Evolutionary conservation across 1,139 yeast species (phyloP).

Genomic region (Pichia sp.): DNA sequence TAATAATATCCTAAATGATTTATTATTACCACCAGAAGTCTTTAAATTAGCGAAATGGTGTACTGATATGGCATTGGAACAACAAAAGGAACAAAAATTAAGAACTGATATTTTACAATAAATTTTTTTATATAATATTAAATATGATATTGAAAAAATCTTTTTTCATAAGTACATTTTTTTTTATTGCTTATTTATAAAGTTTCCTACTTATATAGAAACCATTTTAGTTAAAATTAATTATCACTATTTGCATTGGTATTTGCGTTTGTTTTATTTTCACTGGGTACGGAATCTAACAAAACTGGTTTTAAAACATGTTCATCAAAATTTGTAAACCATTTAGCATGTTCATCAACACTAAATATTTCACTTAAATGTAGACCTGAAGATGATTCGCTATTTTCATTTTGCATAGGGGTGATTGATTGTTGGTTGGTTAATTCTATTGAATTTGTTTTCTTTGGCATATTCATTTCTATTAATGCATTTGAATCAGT

Average conservation of each 20-base stretch:
- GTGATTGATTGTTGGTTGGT: not conserved
- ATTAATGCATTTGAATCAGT: conserved; percentile 21
- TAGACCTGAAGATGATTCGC: too few relatives aligned
- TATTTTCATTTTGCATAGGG: conserved; percentile 1
- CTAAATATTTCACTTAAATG: conserved; percentile 33
- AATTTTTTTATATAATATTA: not conserved
- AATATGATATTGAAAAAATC: too few relatives aligned
- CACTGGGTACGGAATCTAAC: conserved; percentile 46
- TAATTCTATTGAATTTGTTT: conserved; percentile 9
- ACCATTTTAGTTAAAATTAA: not conserved
- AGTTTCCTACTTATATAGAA: not conserved
- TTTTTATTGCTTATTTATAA: not conserved
- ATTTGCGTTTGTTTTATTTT: conserved; percentile 1
- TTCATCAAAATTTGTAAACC: conserved; percentile 93
- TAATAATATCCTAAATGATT: conserved; percentile 56
- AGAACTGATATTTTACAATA: conserved; percentile 8
- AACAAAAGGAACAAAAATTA: conserved; percentile 30
- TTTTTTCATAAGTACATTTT: not conserved
- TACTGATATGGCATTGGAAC: conserved; percentile 57
- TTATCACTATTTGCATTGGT: not conserved
- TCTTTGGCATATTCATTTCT: conserved; percentile 35
- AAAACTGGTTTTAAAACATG: conserved; percentile 94
- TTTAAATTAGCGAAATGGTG: conserved; percentile 68
- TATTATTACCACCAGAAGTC: conserved; percentile 55
- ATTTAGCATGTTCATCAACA: conserved; percentile 74